A percentile compares a stretch with the other conserved stretches of the same genome.
These are phyloP conservation scores for Elsinoe necatrix DNA, from an alignment of 2,329 filamentous ascomycete genomes.

Conservation along the genomic window DNA sequence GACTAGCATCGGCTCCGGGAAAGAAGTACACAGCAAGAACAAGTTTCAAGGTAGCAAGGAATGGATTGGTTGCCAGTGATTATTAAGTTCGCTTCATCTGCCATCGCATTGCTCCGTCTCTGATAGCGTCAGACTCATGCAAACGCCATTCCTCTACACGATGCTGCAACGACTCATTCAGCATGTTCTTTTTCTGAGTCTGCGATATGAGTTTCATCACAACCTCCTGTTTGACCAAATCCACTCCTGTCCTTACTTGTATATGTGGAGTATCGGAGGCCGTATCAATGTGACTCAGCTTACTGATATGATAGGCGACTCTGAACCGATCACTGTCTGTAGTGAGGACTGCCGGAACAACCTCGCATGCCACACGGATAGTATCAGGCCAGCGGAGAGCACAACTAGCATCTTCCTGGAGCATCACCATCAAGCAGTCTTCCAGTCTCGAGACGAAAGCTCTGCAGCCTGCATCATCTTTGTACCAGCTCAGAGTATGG, in stretches of 20 bases:
- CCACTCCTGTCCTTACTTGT: background rate
- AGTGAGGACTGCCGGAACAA: background rate
- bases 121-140: background rate
- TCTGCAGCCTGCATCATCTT: background rate
- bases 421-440: background rate
- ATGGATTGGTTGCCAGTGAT: too few species aligned
- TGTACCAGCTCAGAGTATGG: background rate
- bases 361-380: background rate
- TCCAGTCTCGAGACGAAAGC: background rate
- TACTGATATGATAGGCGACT: background rate
- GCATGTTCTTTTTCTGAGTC: background rate
- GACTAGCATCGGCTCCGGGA: too few species aligned
- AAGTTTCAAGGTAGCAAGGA: too few species aligned
- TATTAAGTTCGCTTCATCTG: background rate
- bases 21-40: too few species aligned
- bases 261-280: background rate
- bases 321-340: background rate
- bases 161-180: background rate
- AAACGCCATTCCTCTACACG: background rate
- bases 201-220: background rate
- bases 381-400: background rate
- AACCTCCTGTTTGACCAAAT: background rate
- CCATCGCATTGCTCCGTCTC: background rate
- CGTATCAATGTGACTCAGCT: background rate
- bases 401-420: background rate